Conservation (phyloP, 2,329 filamentous ascomycete species). For the Paraconiothyrium brasiliense region DNA sequence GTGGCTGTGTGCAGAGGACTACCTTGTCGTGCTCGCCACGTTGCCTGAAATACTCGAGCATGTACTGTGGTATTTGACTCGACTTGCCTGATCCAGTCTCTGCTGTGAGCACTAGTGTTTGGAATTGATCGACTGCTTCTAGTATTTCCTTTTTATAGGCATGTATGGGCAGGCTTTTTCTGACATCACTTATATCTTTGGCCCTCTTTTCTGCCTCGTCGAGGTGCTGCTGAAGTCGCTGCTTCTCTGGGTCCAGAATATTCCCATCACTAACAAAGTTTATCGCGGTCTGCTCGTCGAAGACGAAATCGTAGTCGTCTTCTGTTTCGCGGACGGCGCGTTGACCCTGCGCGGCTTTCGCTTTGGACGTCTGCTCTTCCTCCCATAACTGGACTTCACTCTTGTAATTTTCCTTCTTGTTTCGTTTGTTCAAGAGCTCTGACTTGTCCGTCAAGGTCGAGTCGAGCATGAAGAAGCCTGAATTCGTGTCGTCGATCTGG, state of each 20-base stretch:
- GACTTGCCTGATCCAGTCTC: slow-evolving; percentile 97
- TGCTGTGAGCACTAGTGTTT: slow-evolving; percentile 86
- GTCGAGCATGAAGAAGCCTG: slow-evolving; percentile 92
- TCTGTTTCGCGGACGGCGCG: slow-evolving; percentile 77
- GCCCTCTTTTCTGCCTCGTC: slow-evolving; percentile 90
- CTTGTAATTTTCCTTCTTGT: slow-evolving; percentile 86
- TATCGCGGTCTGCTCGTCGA: slow-evolving; percentile 83
- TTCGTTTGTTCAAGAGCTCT: slow-evolving; percentile 86
- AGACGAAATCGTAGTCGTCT: slow-evolving; percentile 89
- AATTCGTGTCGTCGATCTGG: slow-evolving; percentile 87
- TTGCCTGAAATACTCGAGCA: slow-evolving; percentile 69
- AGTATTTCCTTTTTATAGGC: slow-evolving; percentile 86
- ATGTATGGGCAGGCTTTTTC: slow-evolving; percentile 91
- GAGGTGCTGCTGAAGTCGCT: slow-evolving; percentile 79
- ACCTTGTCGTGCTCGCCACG: slow-evolving; percentile 73
- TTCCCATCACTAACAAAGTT: slow-evolving; percentile 80
- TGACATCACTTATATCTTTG: slow-evolving; percentile 86
- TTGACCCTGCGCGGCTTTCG: slow-evolving; percentile 65
- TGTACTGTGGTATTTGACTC: slow-evolving; percentile 92
- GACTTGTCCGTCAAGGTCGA: slow-evolving; percentile 91
- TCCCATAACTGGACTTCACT: slow-evolving; percentile 98
- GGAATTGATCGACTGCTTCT: slow-evolving; percentile 85
- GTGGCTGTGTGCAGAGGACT: slow-evolving; percentile 91
- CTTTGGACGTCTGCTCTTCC: slow-evolving; percentile 84
- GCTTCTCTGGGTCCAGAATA: slow-evolving; percentile 82